phyloP scores from a whole-genome alignment of 2,329 filamentous ascomycete genomes.

The Fusarium floridanum region DNA sequence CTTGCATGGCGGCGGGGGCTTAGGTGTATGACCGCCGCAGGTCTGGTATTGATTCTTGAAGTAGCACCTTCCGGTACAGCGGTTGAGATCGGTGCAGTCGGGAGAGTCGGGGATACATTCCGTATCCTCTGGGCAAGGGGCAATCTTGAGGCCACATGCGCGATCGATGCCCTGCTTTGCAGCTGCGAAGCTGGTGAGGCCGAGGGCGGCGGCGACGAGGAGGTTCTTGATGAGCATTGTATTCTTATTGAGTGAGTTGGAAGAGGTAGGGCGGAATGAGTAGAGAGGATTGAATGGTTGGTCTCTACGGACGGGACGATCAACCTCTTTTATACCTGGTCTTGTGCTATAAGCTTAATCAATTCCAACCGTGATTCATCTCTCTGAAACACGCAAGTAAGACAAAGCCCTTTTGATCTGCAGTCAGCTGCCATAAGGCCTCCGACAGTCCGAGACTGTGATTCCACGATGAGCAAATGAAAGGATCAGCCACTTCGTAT shows the following conservation, averaged over 20 bases:
- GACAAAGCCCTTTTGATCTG: not conserved
- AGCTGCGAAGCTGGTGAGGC: conserved; percentile 18
- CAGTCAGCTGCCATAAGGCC: not conserved
- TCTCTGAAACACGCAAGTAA: not conserved
- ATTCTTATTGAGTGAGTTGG: not conserved
- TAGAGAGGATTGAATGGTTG: not conserved
- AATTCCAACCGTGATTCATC: not conserved
- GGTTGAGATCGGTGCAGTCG: conserved; percentile 44
- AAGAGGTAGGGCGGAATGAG: not conserved
- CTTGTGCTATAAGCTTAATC: not conserved
- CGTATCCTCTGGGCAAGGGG: conserved; percentile 44
- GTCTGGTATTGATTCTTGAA: conserved; percentile 47
- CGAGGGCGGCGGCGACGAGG: conserved; percentile 30
- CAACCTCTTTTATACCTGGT: not conserved
- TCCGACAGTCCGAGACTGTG: not conserved
- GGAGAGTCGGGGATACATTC: conserved; percentile 41
- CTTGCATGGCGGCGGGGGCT: conserved; percentile 44
- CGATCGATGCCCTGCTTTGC: conserved; percentile 22
- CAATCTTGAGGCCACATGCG: conserved; percentile 48
- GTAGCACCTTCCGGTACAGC: conserved; percentile 48
- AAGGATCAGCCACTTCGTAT: conserved; percentile 36
- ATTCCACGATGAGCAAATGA: conserved; percentile 4
- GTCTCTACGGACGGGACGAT: not conserved
- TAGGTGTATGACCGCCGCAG: conserved; percentile 50
- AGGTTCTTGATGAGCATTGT: conserved; percentile 44